Conservation (phyloP, 2,329 filamentous ascomycete genomes). For the Exophiala bonariae region DNA sequence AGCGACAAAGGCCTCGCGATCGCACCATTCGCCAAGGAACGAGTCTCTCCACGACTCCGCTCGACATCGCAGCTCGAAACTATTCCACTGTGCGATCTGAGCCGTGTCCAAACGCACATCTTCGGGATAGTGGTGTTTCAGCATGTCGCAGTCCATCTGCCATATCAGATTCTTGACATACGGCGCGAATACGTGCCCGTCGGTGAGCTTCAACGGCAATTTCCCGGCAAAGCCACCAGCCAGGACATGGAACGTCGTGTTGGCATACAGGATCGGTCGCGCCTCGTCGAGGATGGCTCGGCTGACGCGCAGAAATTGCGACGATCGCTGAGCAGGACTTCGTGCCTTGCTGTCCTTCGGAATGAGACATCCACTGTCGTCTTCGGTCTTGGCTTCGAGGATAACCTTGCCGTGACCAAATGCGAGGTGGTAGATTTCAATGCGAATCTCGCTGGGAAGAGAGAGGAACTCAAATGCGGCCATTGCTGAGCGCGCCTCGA, state of each 20-base stretch:
- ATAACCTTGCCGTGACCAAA: slow-evolving; percentile 32
- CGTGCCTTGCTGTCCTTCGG: slow-evolving; percentile 10
- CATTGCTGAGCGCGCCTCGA: background rate
- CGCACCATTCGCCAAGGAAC: slow-evolving; percentile 25
- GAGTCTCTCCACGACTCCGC: slow-evolving; percentile 25
- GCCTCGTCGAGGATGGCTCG: slow-evolving; percentile 22
- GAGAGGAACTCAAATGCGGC: slow-evolving; percentile 44
- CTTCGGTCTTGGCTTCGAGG: slow-evolving; percentile 12
- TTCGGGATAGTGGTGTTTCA: slow-evolving; percentile 20
- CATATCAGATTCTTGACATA: slow-evolving; percentile 23
- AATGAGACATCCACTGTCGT: slow-evolving; percentile 16
- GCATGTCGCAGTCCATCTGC: slow-evolving; percentile 26
- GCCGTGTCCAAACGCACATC: slow-evolving; percentile 13
- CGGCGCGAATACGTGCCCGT: slow-evolving; percentile 12
- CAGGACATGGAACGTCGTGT: slow-evolving; percentile 24
- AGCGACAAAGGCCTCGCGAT: slow-evolving; percentile 23
- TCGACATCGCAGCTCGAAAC: slow-evolving; percentile 23
- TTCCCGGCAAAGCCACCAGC: slow-evolving; percentile 22
- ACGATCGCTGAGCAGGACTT: slow-evolving; percentile 11
- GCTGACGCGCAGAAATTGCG: slow-evolving; percentile 24
- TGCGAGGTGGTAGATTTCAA: slow-evolving; percentile 48
- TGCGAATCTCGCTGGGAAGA: slow-evolving; percentile 52
- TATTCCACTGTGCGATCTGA: slow-evolving; percentile 12
- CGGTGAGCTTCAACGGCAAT: slow-evolving; percentile 17
- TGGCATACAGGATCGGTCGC: slow-evolving; percentile 23